These are phyloP conservation scores for Bipolaris zeicola DNA, from an alignment of 2,329 filamentous ascomycete species.

Conservation along the genomic window DNA sequence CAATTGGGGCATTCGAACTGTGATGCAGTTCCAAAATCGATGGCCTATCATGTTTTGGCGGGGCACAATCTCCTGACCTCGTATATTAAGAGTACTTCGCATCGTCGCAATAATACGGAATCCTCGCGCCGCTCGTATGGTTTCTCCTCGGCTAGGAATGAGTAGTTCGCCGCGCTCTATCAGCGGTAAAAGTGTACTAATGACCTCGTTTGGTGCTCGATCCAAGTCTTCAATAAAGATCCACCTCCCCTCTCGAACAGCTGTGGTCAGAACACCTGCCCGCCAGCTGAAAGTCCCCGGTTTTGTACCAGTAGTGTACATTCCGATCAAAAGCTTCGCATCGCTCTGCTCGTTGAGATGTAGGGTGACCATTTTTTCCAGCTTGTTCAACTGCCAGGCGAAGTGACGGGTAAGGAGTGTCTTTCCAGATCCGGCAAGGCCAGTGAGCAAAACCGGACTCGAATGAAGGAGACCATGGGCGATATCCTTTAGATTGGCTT, in stretches of 20 bases:
- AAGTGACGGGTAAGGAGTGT: constrained; percentile 83
- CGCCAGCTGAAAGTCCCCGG: constrained; percentile 93
- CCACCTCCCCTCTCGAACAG: constrained; percentile 93
- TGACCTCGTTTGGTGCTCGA: constrained; percentile 89
- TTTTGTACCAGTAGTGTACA: constrained; percentile 87
- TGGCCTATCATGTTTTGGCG: constrained; percentile 74
- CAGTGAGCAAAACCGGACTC: constrained; percentile 79
- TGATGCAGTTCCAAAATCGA: constrained; percentile 83
- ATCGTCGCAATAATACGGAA: constrained; percentile 94
- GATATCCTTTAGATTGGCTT: constrained; percentile 71
- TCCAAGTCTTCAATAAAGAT: constrained; percentile 97
- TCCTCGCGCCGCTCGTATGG: constrained; percentile 77
- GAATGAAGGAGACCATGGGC: constrained; percentile 69
- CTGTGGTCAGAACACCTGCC: constrained; percentile 89
- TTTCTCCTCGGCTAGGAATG: constrained; percentile 87
- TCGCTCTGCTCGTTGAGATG: constrained; percentile 98
- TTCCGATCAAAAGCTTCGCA: constrained; percentile 91
- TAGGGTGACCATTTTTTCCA: constrained; percentile 84
- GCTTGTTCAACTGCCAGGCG: constrained; percentile 77
- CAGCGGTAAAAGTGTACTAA: constrained; percentile 88
- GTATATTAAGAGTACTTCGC: constrained; percentile 68
- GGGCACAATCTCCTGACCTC: constrained; percentile 73
- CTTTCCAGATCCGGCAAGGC: constrained; percentile 86
- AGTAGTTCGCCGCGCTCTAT: constrained; percentile 91
- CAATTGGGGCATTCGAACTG: constrained; percentile 67